Evolutionary conservation across 1,284 basidiomycete species (phyloP), one percentile per base, ranked within the genome.

Genomic region (Melampsora americana): DNA sequence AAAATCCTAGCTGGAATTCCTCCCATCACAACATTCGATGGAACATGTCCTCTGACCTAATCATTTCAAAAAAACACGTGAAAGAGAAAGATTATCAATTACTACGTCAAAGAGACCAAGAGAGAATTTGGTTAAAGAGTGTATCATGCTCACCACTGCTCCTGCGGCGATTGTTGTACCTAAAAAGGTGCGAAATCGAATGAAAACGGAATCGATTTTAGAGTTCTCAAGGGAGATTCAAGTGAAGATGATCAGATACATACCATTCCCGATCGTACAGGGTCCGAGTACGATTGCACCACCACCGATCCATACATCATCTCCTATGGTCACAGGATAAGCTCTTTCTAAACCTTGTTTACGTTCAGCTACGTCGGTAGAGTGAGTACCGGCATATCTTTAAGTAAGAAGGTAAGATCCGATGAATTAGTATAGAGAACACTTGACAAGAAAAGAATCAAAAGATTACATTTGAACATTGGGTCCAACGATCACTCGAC

Each of bases 271-370:
- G 44, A 72, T 56, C 9, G 46, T 65, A 20, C 70, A 72, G 0
- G 78, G 79, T 1, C 78, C 79, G 28, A 80, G 69, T 32, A 79
- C 56, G 42, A 68, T 44, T 4, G 69, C 78, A 1, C 77, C 74
- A 3, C 79, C 79, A 16, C 79, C 79, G 14, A 80, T 59, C 79
- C 78, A 80, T n/a, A 76, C 69, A 69, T 80, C 79, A 60, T 80
- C 79, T 20, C 80, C 80, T 14, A 80, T 71, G 48, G 75, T 67
- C 12, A 80, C 78, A 12, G 79, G 79, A 77, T 80, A 80, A 1
- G 80, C 80, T 20, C 80, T 77, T 53, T 80, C 79, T 23, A 78
- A 73, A 12, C 79, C 79, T 4, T 77, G 79, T 39, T 68, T 23
- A 2, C 79, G 72, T 69, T 79, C 79, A 30, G 44, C 68, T 5